Evolutionary conservation across 768 basidiomycete genomes (phyloP).

Genomic region (Kwoniella mangroviensis): DNA sequence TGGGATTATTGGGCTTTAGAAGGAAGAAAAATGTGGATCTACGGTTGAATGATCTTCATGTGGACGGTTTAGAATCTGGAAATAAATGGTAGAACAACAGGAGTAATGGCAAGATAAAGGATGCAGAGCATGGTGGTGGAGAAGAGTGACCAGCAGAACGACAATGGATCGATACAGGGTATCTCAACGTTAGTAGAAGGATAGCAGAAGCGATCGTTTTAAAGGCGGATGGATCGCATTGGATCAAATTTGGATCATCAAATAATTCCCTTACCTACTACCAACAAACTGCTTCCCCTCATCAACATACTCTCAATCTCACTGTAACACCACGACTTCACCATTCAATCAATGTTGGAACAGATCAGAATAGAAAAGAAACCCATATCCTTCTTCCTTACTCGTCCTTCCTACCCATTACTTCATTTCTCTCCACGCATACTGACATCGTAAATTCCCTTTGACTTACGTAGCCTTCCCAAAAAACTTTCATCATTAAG

Average conservation of each 20-base stretch:
- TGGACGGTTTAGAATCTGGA: no score
- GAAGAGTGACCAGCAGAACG: not conserved
- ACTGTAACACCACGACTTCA: no score
- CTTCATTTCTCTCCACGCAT: not conserved
- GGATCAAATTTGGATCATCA: no score
- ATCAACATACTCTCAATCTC: no score
- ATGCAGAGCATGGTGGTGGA: not conserved
- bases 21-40: not conserved
- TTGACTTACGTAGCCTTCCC: constrained; percentile 74
- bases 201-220: no score
- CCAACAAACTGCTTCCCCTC: no score
- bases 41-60: not conserved
- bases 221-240: no score
- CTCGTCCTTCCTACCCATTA: not conserved
- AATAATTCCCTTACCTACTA: no score
- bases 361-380: not conserved
- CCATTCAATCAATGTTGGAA: not conserved
- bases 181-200: not conserved
- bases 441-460: not conserved
- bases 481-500: constrained; percentile 98
- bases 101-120: not conserved
- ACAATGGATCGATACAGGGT: not conserved
- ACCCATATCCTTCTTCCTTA: not conserved
- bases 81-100: no score
- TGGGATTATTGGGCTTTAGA: not conserved